Evolutionary conservation across 1,284 basidiomycete species (phyloP), one percentile per base, ranked within the genome.

Genomic region (Schizophyllum amplum): DNA sequence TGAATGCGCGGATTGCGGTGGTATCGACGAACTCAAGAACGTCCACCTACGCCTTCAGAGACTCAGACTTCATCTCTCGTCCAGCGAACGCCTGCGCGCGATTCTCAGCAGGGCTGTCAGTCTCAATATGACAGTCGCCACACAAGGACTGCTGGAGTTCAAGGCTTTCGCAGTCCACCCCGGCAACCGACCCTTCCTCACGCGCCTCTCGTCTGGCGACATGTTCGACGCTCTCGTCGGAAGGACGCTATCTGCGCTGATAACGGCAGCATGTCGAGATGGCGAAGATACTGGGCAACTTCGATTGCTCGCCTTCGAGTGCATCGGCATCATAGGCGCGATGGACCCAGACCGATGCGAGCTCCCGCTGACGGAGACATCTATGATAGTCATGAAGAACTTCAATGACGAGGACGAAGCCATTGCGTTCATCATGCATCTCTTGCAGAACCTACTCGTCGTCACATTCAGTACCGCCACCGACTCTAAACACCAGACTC

Each of bases 271-370:
- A 0, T 84, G 84, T 51, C 81, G 92, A 13, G 92, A 95, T 61
- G 86, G 83, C 9, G 90, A 92, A 54, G 87, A 83, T 5, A 81
- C 83, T 2, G 85, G 93, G 57, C 67, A 78, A 5, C 67, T 94
- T 46, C 83, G 83, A 20, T 72, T 83, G 48, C 70, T 90, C 20
- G 86, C 90, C 0, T 94, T 91, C 66, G 92, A 97, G 66, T 98
- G 94, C 68, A 84, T 99, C 54, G 94, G 96, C 1, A 82, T 92
- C n/a, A 72, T 99, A 4, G 97, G 97, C 5, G 97, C 97, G 1
- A 81, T 97, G 20, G 97, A 99, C 71, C 95, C 97, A 0, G 97
- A 99, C 74, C 83, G 97, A 57, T 89, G 93, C 66, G 89, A 93
- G 61, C 75, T 91, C 47, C 75, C 79, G 4, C 68, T 78, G 46